These are phyloP conservation scores for Phaffia rhodozyma DNA, from an alignment of 1,284 basidiomycete genomes.

Conservation along the genomic window DNA sequence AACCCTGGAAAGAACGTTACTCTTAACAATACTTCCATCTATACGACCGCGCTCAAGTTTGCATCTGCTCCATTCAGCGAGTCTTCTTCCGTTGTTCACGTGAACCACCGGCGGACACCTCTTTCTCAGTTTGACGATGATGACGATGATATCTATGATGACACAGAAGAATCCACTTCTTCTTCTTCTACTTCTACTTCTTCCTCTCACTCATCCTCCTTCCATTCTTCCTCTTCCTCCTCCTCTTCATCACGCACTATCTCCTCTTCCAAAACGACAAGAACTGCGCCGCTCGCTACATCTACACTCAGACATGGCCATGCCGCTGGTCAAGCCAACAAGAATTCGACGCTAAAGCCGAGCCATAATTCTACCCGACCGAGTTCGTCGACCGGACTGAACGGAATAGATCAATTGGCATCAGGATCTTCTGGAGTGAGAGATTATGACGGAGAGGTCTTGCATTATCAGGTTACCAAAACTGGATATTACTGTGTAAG, in stretches of 20 bases:
- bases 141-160: constrained; percentile 11
- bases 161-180: not conserved
- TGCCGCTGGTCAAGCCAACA: not conserved
- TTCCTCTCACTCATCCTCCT: not conserved
- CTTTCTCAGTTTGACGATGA: not conserved
- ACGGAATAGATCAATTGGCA: not conserved
- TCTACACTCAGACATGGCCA: not conserved
- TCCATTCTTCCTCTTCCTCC: no score
- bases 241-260: not conserved
- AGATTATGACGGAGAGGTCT: constrained; percentile 33
- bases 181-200: not conserved
- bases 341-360: not conserved
- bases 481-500: constrained; percentile 87
- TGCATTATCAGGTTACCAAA: constrained; percentile 68
- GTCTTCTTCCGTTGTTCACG: no score
- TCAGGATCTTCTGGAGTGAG: constrained; percentile 18
- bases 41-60: constrained; percentile 36
- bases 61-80: constrained; percentile 8
- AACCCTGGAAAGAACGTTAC: constrained; percentile 36
- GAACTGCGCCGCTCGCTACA: not conserved
- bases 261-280: not conserved
- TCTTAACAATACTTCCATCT: constrained; percentile 50
- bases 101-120: no score
- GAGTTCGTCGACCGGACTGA: not conserved
- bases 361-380: not conserved